Percentiles rank a stretch among this genome's conserved stretches.
phyloP scores from a whole-genome alignment of 768 basidiomycete genomes.

The Lentinula edodes region DNA sequence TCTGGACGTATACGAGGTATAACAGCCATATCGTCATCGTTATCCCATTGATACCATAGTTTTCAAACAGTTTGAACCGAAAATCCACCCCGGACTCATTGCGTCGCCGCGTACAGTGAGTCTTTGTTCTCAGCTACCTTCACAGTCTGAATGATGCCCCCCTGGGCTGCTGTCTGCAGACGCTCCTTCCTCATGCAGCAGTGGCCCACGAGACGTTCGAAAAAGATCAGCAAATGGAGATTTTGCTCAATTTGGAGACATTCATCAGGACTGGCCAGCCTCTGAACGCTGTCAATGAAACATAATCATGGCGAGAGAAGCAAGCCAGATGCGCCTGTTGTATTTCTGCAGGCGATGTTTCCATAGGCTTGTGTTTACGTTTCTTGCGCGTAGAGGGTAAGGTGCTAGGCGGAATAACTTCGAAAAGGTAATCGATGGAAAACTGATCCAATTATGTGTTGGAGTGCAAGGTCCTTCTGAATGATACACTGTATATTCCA shows the following conservation, averaged over 20 bases:
- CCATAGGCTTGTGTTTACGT: too few relatives aligned
- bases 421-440: too few relatives aligned
- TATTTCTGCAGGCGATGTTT: too few relatives aligned
- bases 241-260: slow-evolving; percentile 3
- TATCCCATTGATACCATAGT: background rate
- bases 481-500: too few relatives aligned
- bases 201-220: slow-evolving; percentile 7
- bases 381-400: too few relatives aligned
- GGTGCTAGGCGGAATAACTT: too few relatives aligned
- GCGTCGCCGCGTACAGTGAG: background rate
- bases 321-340: too few relatives aligned
- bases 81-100: slow-evolving; percentile 12
- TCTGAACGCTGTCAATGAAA: slow-evolving; percentile 3
- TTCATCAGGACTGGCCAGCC: slow-evolving; percentile 7
- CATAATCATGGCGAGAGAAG: background rate
- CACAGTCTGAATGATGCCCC: too few relatives aligned
- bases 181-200: slow-evolving; percentile 1
- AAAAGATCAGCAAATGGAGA: slow-evolving; percentile 6
- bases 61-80: slow-evolving; percentile 8
- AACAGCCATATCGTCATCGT: background rate
- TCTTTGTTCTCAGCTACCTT: background rate
- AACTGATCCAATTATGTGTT: too few relatives aligned
- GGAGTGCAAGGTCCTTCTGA: too few relatives aligned
- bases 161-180: background rate
- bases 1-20: slow-evolving; percentile 14